Base-by-base conservation (phyloP, 2,329 filamentous ascomycete species). In the Fusarium musae region DNA sequence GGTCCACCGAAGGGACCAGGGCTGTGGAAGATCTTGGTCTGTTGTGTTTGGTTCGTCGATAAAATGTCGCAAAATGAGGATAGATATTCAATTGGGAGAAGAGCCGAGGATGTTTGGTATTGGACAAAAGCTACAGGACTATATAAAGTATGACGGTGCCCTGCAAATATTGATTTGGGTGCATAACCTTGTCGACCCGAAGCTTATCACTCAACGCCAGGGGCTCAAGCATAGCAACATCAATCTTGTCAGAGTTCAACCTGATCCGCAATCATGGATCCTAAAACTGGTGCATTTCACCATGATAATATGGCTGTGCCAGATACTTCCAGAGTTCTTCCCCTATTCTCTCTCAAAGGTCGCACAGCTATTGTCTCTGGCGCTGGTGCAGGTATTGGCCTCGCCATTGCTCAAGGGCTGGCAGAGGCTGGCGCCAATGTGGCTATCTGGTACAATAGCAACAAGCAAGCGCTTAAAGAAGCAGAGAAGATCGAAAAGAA, bases 371-470 rank as follows among this genome's bases (percentile, higher is more conserved):
- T 93, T 72, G 87, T 93, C 46, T 89, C 90, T 4, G 92, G 92
- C 44, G 90, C 90, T 17, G 90, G 86, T 26, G 88, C 88, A 32
- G 92, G 92, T 39, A 93, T 93, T 73, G 92, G 92, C 46, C 83
- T 92, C 32, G 86, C 87, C 9, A 86, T 93, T 34, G 91, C 91
- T 19, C 84, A 91, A 39, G 90, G 85, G 2, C 85, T 91, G 37
- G 91, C 92, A 21, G 92, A 94, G 79, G 90, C 91, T 21, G 92
- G 92, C 54, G 91, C 91, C 65, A 92, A 93, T 74, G 90, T 93
- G 28, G 91, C 90, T 34, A 89, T 93, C 57, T 93, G 90, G 90
- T 93, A 93, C 79, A 91, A 93, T 79, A 89, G 85, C 80, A 93
- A 93, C 82, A 87, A 88, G 77, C 88, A 91, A 75, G 90, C 91